Base-by-base conservation (phyloP, 140 eudicot genomes). In the Oenanthe javanica region DNA sequence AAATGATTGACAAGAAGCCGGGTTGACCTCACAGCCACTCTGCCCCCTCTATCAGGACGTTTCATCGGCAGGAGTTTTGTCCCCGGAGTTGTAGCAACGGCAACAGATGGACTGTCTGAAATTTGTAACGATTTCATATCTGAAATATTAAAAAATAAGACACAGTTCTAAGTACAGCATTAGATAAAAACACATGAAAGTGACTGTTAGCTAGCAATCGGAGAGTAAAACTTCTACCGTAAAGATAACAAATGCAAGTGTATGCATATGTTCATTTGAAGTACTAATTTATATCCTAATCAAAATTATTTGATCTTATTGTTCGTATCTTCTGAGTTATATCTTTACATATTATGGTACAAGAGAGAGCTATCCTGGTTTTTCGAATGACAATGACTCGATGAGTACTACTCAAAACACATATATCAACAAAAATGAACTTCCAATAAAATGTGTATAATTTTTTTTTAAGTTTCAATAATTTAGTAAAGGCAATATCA, bases 1-100 rank as follows among this genome's bases (percentile, higher is more conserved):
- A 89, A 89, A 80, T 89, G 90, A 47, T 89, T 89, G 66, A 72
- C 92, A 11, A 84, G 85, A 72, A 89, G 88, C 36, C 64, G 74
- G 63, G 79, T 50, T 6, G 71, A 6, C 79, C 81, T 80, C 2
- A 70, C 78, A 9, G 75, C 79, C 54, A 45, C 73, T 6, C 69
- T 50, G 78, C 92, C 88, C 15, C 86, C 87, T 6, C 70, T 78
- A 50, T 89, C 90, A 70, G 92, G 92, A 47, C 92, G 83, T 43
- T 23, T 84, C 43, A 79, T 77, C 42, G 92, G 88, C 59, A 57
- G 16, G 72, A 82, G 51, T 18, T 67, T 82, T 19, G 81, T 73
- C 50, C 80, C 69, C 0, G 61, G 9, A 27, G 19, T n/a, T 52
- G 64, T 19, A 52, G 84, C 59, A 70, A 43, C 31, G 55, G 79